These are phyloP conservation scores for Botrytis cinerea DNA, from an alignment of 2,329 filamentous ascomycete genomes.

Conservation along the genomic window DNA sequence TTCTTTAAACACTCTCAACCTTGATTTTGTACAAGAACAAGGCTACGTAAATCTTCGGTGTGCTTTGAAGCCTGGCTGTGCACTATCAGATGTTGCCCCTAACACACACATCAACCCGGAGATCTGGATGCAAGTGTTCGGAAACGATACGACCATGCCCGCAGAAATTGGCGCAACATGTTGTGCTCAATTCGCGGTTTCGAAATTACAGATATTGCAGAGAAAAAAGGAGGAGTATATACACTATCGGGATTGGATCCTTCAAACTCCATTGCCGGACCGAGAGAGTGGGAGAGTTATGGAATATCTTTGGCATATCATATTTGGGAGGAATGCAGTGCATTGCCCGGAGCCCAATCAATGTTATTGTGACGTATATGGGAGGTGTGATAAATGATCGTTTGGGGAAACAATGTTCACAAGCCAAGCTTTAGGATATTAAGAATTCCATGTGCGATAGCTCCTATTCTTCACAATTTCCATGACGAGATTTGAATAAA, in stretches of 20 bases:
- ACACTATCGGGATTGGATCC: conserved; percentile 59
- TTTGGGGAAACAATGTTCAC: conserved; percentile 26
- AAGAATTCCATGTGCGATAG: background rate
- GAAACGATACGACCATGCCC: conserved; percentile 43
- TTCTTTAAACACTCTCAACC: conserved; percentile 30
- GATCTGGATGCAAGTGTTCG: conserved; percentile 43
- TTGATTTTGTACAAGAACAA: conserved; percentile 46
- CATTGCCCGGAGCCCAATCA: conserved; percentile 35
- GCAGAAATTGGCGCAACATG: conserved; percentile 54
- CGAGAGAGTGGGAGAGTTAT: conserved; percentile 60
- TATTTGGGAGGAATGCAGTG: conserved; percentile 54
- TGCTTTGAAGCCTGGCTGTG: conserved; percentile 58
- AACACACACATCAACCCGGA: conserved; percentile 48
- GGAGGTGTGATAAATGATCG: conserved; percentile 35
- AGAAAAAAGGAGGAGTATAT: conserved; percentile 56
- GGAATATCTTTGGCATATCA: conserved; percentile 67
- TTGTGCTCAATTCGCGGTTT: conserved; percentile 66
- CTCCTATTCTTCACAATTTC: background rate
- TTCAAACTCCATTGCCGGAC: conserved; percentile 56
- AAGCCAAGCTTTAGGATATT: background rate
- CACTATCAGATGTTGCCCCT: conserved; percentile 31
- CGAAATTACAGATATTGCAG: conserved; percentile 51
- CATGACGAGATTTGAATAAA: background rate
- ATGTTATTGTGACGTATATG: conserved; percentile 40
- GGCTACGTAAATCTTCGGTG: conserved; percentile 64